phyloP scores from a whole-genome alignment of 352 stramenopile genomes.

The Lagenidium giganteum region DNA sequence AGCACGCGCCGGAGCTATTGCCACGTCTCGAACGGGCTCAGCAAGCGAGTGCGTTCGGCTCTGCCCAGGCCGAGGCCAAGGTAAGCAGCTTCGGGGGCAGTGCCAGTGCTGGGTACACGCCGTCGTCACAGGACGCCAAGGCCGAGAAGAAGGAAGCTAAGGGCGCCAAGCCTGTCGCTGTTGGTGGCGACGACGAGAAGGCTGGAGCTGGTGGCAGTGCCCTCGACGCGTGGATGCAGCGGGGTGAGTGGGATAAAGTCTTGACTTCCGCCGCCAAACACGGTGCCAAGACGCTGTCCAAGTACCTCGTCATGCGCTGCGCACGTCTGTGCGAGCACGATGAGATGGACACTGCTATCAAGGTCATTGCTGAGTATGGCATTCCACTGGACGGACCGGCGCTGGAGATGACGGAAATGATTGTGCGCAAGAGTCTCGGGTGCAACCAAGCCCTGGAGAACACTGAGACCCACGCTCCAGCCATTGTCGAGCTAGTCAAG shows the following conservation, averaged over 20 bases:
- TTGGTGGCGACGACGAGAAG: constrained; percentile 31
- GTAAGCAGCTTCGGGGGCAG: no score
- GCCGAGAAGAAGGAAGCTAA: constrained; percentile 30
- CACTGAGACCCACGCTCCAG: no score
- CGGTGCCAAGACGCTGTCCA: constrained; percentile 48
- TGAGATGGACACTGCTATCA: constrained; percentile 55
- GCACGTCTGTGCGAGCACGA: constrained; percentile 49
- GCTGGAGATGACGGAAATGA: constrained; percentile 31
- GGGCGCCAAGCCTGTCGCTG: constrained; percentile 30
- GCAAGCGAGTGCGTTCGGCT: constrained; percentile 58
- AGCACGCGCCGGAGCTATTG: constrained; percentile 54
- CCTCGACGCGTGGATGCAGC: constrained; percentile 85
- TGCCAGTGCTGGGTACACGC: constrained; percentile 26
- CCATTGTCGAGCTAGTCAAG: no score
- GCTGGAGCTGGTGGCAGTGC: constrained; percentile 30
- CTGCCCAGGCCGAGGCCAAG: constrained; percentile 41
- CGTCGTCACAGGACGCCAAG: constrained; percentile 32
- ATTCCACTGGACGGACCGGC: constrained; percentile 44
- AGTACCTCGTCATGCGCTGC: constrained; percentile 74
- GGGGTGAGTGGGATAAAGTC: constrained; percentile 88
- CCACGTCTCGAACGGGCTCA: constrained; percentile 59
- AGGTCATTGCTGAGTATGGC: constrained; percentile 52
- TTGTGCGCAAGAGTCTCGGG: constrained; percentile 38
- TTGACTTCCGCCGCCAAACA: constrained; percentile 70
- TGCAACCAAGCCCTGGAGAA: constrained; percentile 31